Percentiles rank a stretch among this genome's conserved stretches.
Evolutionary conservation across 805 yeast genomes (phyloP).

Genomic region (Starmerella vitae): DNA sequence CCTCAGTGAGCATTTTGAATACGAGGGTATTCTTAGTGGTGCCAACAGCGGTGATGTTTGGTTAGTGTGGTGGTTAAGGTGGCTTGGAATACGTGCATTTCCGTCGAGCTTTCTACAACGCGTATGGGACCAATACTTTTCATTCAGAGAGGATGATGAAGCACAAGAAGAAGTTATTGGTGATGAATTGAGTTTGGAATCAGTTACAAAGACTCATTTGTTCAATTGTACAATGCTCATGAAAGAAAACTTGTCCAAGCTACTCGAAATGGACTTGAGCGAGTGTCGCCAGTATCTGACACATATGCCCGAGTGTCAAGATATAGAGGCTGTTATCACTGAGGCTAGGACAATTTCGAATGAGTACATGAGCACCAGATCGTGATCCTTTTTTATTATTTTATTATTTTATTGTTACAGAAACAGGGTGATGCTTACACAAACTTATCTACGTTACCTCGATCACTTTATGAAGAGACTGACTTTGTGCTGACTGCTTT

Average conservation of each 20-base stretch:
- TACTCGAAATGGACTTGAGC: slow-evolving; percentile 78
- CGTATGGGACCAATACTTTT: slow-evolving; percentile 75
- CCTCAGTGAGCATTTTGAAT: slow-evolving; percentile 57
- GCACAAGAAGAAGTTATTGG: background rate
- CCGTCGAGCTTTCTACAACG: slow-evolving; percentile 71
- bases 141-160: slow-evolving; percentile 35
- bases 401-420: too few species aligned
- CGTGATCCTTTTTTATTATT: too few species aligned
- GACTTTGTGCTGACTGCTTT: background rate
- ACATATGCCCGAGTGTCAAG: slow-evolving; percentile 14
- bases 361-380: background rate
- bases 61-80: slow-evolving; percentile 91
- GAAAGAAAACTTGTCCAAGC: slow-evolving; percentile 62
- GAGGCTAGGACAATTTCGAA: slow-evolving; percentile 9
- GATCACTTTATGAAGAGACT: slow-evolving; percentile 14
- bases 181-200: background rate
- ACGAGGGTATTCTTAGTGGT: slow-evolving; percentile 55
- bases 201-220: slow-evolving; percentile 33
- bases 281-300: slow-evolving; percentile 67
- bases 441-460: slow-evolving; percentile 16
- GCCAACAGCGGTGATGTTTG: slow-evolving; percentile 61
- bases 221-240: slow-evolving; percentile 67
- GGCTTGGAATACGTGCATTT: slow-evolving; percentile 77
- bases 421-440: slow-evolving; percentile 11
- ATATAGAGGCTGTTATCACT: slow-evolving; percentile 15